Conservation (phyloP, 2,329 filamentous ascomycete species). For the Trichoderma sp. region DNA sequence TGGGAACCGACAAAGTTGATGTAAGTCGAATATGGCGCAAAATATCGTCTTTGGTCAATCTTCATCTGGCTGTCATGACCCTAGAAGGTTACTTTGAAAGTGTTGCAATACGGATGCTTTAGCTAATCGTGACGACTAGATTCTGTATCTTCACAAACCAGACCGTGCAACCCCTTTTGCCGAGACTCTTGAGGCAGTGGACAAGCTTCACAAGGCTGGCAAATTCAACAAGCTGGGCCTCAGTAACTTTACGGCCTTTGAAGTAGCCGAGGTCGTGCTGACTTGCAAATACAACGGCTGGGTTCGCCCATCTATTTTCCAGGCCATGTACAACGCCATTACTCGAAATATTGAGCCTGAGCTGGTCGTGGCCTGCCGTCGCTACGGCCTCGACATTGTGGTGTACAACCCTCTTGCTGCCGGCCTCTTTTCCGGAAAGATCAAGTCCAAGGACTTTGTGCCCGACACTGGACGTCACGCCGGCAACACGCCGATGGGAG, state of each 20-base stretch:
- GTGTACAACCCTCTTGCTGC: slow-evolving; percentile 26
- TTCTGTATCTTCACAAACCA: slow-evolving; percentile 44
- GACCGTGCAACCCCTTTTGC: slow-evolving; percentile 71
- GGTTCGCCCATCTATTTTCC: slow-evolving; percentile 82
- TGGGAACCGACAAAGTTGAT: slow-evolving; percentile 73
- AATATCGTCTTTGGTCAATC: no score
- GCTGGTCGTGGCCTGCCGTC: slow-evolving; percentile 65
- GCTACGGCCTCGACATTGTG: slow-evolving; percentile 26
- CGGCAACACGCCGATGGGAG: slow-evolving; percentile 54
- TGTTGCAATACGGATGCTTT: background rate
- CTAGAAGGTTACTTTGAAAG: background rate
- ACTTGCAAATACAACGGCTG: slow-evolving; percentile 77
- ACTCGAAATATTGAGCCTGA: slow-evolving; percentile 75
- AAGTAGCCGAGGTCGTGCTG: slow-evolving; percentile 82
- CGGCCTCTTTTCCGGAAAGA: slow-evolving; percentile 71
- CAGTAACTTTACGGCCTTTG: slow-evolving; percentile 83
- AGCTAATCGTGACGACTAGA: slow-evolving; percentile 31
- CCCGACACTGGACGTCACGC: slow-evolving; percentile 72
- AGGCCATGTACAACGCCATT: slow-evolving; percentile 85
- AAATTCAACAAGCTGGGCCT: slow-evolving; percentile 82
- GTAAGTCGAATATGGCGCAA: slow-evolving; percentile 40
- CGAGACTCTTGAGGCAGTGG: slow-evolving; percentile 74
- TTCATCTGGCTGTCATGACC: background rate
- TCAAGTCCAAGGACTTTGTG: slow-evolving; percentile 64
- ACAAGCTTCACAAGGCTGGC: slow-evolving; percentile 81